Conservation (phyloP, 2,329 filamentous ascomycete species). For the Epichloe sylvatica region DNA sequence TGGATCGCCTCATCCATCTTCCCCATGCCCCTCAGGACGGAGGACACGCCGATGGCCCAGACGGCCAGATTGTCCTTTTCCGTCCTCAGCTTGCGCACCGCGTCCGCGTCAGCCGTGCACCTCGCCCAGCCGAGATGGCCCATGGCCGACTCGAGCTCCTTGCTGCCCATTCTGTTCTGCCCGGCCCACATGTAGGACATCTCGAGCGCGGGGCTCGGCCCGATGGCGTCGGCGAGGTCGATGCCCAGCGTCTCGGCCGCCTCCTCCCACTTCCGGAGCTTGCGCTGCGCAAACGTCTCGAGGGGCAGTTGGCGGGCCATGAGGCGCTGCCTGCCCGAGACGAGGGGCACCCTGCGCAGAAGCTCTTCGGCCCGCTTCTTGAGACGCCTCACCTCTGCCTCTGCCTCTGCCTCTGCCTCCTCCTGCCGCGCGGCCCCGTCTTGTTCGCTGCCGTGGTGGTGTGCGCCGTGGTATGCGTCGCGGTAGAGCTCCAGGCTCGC, state of each 20-base stretch:
- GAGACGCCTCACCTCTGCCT: slow-evolving; percentile 37
- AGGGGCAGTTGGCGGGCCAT: slow-evolving; percentile 33
- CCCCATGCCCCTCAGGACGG: slow-evolving; percentile 50
- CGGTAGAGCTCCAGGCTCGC: slow-evolving; percentile 75
- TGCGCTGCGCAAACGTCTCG: slow-evolving; percentile 71
- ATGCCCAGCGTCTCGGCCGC: slow-evolving; percentile 53
- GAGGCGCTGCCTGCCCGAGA: too few relatives aligned
- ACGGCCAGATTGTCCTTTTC: slow-evolving; percentile 50
- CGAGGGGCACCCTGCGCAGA: slow-evolving; percentile 47
- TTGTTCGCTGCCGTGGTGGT: slow-evolving; percentile 21
- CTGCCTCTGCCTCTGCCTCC: slow-evolving; percentile 24
- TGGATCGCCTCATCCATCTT: slow-evolving; percentile 50
- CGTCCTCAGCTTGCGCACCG: slow-evolving; percentile 31
- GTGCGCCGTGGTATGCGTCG: slow-evolving; percentile 29
- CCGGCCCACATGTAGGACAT: slow-evolving; percentile 95
- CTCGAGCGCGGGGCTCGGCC: slow-evolving; percentile 68
- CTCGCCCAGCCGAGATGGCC: slow-evolving; percentile 49
- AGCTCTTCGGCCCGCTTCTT: slow-evolving; percentile 54
- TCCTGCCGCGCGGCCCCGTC: not conserved
- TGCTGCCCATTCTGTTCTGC: slow-evolving; percentile 59
- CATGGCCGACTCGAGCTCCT: slow-evolving; percentile 51
- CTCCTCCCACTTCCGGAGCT: slow-evolving; percentile 77
- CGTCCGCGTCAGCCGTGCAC: slow-evolving; percentile 35
- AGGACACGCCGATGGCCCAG: slow-evolving; percentile 50
- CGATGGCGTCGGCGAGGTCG: slow-evolving; percentile 65